Conservation (phyloP, 2,329 filamentous ascomycete species). For the Clathrospora elynae region DNA sequence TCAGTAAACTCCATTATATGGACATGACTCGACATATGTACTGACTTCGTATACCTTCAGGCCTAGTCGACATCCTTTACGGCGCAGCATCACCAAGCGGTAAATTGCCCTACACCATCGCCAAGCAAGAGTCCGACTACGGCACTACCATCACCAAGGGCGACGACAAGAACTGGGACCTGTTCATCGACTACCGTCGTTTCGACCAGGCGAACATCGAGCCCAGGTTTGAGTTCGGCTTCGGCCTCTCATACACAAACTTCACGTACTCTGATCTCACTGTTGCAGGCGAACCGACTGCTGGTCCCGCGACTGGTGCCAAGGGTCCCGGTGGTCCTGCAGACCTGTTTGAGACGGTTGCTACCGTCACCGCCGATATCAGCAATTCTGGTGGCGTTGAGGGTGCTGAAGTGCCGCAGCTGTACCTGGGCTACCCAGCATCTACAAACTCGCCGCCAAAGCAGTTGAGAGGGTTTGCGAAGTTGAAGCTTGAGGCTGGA, state of each 20-base stretch:
- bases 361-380: conserved; percentile 43
- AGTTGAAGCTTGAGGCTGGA: conserved; percentile 40
- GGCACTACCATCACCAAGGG: conserved; percentile 31
- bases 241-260: conserved; percentile 51
- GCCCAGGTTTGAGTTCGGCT: conserved; percentile 54
- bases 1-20: too few relatives aligned
- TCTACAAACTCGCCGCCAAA: conserved; percentile 38
- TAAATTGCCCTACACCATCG: conserved; percentile 61
- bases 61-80: conserved; percentile 55
- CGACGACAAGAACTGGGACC: conserved; percentile 45
- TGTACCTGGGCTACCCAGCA: conserved; percentile 46
- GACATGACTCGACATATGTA: too few relatives aligned
- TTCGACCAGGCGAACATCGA: conserved; percentile 51
- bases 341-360: conserved; percentile 44
- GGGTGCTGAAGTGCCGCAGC: conserved; percentile 48
- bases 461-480: conserved; percentile 47
- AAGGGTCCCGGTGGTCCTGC: conserved; percentile 35
- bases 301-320: conserved; percentile 33
- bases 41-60: too few relatives aligned
- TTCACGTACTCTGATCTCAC: conserved; percentile 49
- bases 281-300: conserved; percentile 27
- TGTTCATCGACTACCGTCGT: conserved; percentile 54
- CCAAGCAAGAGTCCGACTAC: conserved; percentile 42
- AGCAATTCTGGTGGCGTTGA: conserved; percentile 44
- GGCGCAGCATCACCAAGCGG: conserved; percentile 55